Conservation (phyloP, 169 alveolate species). For the Eimeria tenella region DNA sequence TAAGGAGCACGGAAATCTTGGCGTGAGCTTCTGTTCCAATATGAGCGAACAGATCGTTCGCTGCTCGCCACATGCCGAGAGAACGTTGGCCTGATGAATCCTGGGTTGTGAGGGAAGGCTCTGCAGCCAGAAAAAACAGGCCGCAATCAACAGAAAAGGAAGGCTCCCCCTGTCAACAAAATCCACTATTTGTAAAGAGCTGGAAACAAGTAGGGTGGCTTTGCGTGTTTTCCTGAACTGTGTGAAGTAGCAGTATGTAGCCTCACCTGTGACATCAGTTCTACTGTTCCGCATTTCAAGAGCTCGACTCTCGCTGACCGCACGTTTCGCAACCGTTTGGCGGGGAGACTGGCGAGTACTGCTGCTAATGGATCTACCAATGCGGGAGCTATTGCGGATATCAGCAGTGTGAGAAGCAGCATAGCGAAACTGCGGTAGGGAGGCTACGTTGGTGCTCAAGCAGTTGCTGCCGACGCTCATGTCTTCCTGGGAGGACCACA, state of each 20-base stretch:
- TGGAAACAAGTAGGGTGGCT: not conserved
- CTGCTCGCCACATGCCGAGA: not conserved
- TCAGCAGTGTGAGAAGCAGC: constrained; percentile 15
- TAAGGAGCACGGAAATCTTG: not conserved
- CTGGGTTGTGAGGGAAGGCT: constrained; percentile 10
- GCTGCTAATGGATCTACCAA: not conserved
- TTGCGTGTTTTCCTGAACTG: too few relatives aligned
- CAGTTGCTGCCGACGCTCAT: constrained; percentile 27
- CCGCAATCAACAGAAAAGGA: not conserved
- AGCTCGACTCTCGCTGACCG: not conserved
- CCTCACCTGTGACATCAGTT: not conserved
- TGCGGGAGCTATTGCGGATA: not conserved
- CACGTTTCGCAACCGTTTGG: not conserved
- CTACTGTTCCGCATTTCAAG: not conserved
- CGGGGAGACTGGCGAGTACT: constrained; percentile 23
- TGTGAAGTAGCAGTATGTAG: too few relatives aligned
- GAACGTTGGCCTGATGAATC: not conserved
- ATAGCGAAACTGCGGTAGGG: constrained; percentile 25
- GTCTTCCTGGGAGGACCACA: constrained; percentile 36
- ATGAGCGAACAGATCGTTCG: not conserved
- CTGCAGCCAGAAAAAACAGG: not conserved
- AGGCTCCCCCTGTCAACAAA: not conserved
- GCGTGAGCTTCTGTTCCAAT: constrained; percentile 16
- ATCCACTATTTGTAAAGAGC: not conserved
- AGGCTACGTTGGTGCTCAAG: not conserved